phyloP scores from a whole-genome alignment of 2,329 filamentous ascomycete genomes.

The Zopfia rhizophila region DNA sequence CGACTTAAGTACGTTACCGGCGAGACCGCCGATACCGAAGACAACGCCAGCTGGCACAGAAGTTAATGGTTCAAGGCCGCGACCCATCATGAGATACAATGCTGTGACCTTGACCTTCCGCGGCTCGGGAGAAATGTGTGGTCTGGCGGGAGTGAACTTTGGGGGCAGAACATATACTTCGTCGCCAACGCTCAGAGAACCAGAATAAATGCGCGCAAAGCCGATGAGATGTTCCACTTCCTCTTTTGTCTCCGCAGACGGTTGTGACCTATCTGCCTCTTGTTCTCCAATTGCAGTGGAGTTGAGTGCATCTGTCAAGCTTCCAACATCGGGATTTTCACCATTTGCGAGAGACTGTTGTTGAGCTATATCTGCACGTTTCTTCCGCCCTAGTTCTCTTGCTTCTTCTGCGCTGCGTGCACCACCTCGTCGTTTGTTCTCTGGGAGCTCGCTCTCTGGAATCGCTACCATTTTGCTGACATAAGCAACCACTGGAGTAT shows the following conservation, averaged over 20 bases:
- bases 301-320: constrained; percentile 69
- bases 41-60: constrained; percentile 93
- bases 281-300: constrained; percentile 63
- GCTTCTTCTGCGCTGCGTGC: constrained; percentile 89
- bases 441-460: constrained; percentile 88
- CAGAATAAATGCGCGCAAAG: constrained; percentile 93
- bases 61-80: constrained; percentile 82
- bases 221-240: constrained; percentile 92
- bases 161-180: constrained; percentile 90
- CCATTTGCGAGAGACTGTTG: constrained; percentile 70
- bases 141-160: constrained; percentile 87
- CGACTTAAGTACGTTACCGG: constrained; percentile 93
- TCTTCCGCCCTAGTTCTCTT: constrained; percentile 84
- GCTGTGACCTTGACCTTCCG: constrained; percentile 86
- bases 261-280: constrained; percentile 56
- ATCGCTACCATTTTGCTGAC: constrained; percentile 99
- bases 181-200: constrained; percentile 88
- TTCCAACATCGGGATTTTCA: constrained; percentile 60
- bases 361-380: constrained; percentile 86
- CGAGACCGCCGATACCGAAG: constrained; percentile 92
- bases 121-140: constrained; percentile 76
- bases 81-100: constrained; percentile 95
- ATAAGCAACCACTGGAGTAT: constrained; percentile 88
- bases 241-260: constrained; percentile 59
- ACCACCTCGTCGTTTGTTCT: constrained; percentile 77